A percentile compares a stretch with the other conserved stretches of the same genome.
Evolutionary conservation across 164 flowering plant species (phyloP).

Genomic region (Litsea cubeba): DNA sequence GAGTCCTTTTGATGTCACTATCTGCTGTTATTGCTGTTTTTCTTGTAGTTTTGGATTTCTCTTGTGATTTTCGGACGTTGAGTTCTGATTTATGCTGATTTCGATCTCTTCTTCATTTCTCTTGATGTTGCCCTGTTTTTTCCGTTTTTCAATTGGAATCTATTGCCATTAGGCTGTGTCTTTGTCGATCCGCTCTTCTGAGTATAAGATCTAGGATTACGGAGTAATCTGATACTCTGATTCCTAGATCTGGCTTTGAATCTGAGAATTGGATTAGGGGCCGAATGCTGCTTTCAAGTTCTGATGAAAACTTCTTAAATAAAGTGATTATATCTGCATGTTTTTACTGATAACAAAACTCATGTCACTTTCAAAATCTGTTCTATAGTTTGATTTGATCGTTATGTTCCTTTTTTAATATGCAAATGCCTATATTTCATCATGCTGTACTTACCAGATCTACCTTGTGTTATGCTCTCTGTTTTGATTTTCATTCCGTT

Average conservation of each 20-base stretch:
- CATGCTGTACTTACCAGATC: background rate
- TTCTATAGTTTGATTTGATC: background rate
- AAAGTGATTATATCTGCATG: background rate
- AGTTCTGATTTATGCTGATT: background rate
- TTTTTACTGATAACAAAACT: background rate
- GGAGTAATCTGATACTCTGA: background rate
- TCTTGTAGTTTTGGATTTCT: background rate
- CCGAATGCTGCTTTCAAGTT: background rate
- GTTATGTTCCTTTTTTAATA: background rate
- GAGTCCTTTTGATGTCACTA: background rate
- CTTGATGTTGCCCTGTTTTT: background rate
- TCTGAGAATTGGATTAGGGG: background rate
- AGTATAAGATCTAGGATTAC: background rate
- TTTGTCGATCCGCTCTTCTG: background rate
- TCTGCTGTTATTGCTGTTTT: background rate
- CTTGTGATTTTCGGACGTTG: background rate
- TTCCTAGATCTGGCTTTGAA: constrained; percentile 6
- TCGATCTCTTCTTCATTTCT: background rate
- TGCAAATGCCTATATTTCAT: background rate
- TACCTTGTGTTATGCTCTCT: background rate
- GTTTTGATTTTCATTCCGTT: background rate
- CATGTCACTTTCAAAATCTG: background rate
- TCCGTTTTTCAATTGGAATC: background rate
- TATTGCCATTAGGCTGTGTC: background rate
- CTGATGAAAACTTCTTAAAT: background rate